Evolutionary conservation across 1,284 basidiomycete genomes (phyloP).

Genomic region (Apiotrichum mycotoxinovorans): DNA sequence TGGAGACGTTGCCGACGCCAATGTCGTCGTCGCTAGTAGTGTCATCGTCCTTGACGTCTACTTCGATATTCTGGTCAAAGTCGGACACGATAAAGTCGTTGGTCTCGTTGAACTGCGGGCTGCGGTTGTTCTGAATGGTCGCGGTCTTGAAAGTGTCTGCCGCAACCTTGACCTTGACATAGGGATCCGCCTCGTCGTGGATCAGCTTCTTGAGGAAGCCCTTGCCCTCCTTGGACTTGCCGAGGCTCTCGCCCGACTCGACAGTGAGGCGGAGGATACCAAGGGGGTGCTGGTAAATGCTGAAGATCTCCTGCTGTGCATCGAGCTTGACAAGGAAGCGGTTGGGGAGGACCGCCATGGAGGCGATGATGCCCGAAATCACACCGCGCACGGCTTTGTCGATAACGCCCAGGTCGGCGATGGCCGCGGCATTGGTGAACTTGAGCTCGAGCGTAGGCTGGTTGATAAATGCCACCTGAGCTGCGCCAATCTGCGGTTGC

Average conservation of each 20-base stretch:
- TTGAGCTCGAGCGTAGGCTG: conserved; percentile 14
- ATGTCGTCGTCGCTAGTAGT: conserved; percentile 6
- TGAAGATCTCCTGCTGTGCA: conserved; percentile 13
- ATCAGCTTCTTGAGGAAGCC: conserved; percentile 13
- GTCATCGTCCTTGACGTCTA: conserved; percentile 12
- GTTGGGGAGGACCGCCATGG: conserved; percentile 18
- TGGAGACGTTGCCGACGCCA: neutral
- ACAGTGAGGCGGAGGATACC: conserved; percentile 9
- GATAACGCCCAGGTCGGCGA: conserved; percentile 14
- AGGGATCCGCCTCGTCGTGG: conserved; percentile 12
- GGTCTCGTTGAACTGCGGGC: conserved; percentile 14
- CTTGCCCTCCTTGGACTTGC: conserved; percentile 10
- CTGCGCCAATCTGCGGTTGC: conserved; percentile 10
- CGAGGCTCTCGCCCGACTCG: conserved; percentile 7
- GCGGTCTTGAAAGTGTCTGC: conserved; percentile 11
- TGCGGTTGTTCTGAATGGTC: conserved; percentile 14
- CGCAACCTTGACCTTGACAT: conserved; percentile 8
- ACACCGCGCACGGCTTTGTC: conserved; percentile 10
- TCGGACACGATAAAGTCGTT: conserved; percentile 13
- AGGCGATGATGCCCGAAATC: conserved; percentile 8
- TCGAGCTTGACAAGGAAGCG: conserved; percentile 20
- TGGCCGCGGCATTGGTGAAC: conserved; percentile 8
- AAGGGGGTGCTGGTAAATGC: conserved; percentile 16
- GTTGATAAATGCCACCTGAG: conserved; percentile 19
- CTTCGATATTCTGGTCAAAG: conserved; percentile 10